A percentile compares a stretch with the other conserved stretches of the same genome.
Evolutionary conservation across 768 basidiomycete species (phyloP).

Genomic region (Hortiboletus campestris): DNA sequence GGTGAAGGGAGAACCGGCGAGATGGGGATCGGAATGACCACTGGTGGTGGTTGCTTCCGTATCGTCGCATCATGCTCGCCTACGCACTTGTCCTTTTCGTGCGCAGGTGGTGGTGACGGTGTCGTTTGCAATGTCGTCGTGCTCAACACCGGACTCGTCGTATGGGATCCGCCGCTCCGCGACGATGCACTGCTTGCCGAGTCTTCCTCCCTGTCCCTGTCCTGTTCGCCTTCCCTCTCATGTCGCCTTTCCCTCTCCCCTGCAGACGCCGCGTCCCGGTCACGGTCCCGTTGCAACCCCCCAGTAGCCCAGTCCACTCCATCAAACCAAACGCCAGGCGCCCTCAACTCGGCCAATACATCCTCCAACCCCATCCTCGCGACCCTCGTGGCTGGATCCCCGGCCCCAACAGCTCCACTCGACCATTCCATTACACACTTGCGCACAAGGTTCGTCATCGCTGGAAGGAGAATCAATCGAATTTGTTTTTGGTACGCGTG

Average conservation of each 20-base stretch:
- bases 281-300: slow-evolving; percentile 27
- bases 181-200: slow-evolving; percentile 46
- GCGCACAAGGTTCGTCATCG: slow-evolving; percentile 68
- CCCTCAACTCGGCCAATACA: slow-evolving; percentile 53
- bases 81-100: slow-evolving; percentile 37
- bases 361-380: slow-evolving; percentile 60
- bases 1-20: slow-evolving; percentile 65
- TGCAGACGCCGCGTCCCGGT: slow-evolving; percentile 38
- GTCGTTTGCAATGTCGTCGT: slow-evolving; percentile 77
- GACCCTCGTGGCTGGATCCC: slow-evolving; percentile 56
- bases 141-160: slow-evolving; percentile 71
- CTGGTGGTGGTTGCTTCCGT: slow-evolving; percentile 26
- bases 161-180: slow-evolving; percentile 53
- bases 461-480: slow-evolving; percentile 56
- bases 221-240: slow-evolving; percentile 36
- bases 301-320: slow-evolving; percentile 60
- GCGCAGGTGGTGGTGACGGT: slow-evolving; percentile 64
- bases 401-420: slow-evolving; percentile 36
- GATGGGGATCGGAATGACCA: slow-evolving; percentile 40
- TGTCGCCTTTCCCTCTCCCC: slow-evolving; percentile 17
- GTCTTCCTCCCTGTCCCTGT: slow-evolving; percentile 43
- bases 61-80: slow-evolving; percentile 8
- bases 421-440: slow-evolving; percentile 63
- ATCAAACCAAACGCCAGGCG: slow-evolving; percentile 66
- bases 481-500: slow-evolving; percentile 58